Conservation (phyloP, 192 early-diverging fungal genomes). For the Jimgerdemannia flammicorona region DNA sequence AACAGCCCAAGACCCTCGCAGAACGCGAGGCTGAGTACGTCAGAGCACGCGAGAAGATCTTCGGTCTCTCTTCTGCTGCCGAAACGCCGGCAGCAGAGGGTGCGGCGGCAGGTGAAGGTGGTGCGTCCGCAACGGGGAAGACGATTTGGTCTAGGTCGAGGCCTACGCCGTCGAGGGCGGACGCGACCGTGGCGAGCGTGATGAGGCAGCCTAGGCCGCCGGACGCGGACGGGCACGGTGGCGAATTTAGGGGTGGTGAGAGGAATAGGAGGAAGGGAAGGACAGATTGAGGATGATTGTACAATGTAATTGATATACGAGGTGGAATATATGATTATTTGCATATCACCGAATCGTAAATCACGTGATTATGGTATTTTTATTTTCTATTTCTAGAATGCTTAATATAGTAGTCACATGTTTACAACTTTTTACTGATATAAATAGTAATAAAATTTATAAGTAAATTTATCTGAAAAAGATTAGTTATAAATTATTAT, state of each 20-base stretch:
- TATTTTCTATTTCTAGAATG: too few species aligned
- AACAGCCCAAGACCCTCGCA: constrained; percentile 1
- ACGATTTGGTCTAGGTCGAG: background rate
- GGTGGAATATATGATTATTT: too few species aligned
- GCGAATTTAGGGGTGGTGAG: background rate
- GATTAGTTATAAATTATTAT: too few species aligned
- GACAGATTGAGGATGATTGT: too few species aligned
- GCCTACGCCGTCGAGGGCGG: too few species aligned
- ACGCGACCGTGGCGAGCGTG: background rate
- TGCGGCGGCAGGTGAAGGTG: background rate
- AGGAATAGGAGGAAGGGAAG: background rate
- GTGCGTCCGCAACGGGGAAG: background rate
- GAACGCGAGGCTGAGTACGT: constrained; percentile 3
- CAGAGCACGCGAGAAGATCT: background rate
- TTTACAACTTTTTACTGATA: too few species aligned
- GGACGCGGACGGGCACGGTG: background rate
- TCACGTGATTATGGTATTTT: too few species aligned
- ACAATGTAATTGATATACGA: too few species aligned
- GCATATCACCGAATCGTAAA: too few species aligned
- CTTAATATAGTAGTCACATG: too few species aligned
- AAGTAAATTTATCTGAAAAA: too few species aligned
- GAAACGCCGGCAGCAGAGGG: background rate
- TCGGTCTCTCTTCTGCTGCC: background rate
- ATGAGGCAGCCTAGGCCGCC: background rate
- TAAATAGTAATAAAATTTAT: too few species aligned